Evolutionary conservation across 1,139 yeast species (phyloP).

Genomic region (Hyphopichia khmerensis): DNA sequence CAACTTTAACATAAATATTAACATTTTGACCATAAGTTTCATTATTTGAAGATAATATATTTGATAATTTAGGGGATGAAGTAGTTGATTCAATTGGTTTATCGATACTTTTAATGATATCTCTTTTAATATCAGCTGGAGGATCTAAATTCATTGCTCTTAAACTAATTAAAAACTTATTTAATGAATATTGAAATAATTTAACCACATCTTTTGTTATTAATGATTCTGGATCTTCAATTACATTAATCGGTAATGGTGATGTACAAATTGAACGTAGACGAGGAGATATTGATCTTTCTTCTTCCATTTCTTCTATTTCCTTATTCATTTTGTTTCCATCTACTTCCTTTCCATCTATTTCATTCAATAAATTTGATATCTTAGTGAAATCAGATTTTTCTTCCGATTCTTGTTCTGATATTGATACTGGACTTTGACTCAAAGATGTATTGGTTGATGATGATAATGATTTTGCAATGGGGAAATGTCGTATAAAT

Average conservation of each 20-base stretch:
- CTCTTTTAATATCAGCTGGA: not conserved
- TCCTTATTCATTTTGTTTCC: too few species aligned
- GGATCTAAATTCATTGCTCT: slow-evolving; percentile 2
- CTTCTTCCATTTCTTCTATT: too few species aligned
- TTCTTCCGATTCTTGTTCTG: too few species aligned
- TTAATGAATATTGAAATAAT: slow-evolving; percentile 2
- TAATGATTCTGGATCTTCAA: slow-evolving; percentile 4
- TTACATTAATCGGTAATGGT: slow-evolving; percentile 3
- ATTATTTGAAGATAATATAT: not conserved
- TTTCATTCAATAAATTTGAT: not conserved
- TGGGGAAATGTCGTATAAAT: not conserved
- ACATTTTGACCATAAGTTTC: slow-evolving; percentile 1
- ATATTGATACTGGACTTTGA: not conserved
- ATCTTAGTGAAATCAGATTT: not conserved
- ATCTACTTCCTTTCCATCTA: too few species aligned
- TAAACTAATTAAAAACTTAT: slow-evolving; percentile 1
- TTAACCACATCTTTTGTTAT: slow-evolving; percentile 3
- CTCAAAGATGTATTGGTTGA: not conserved
- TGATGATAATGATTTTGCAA: not conserved
- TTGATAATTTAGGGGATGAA: not conserved
- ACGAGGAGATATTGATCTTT: not conserved
- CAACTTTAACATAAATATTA: slow-evolving; percentile 2
- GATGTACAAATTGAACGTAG: slow-evolving; percentile 4
- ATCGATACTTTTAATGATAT: not conserved
- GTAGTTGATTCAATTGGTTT: not conserved